phyloP scores from a whole-genome alignment of 116 monocot species.

The Dioscorea cayenensis region DNA sequence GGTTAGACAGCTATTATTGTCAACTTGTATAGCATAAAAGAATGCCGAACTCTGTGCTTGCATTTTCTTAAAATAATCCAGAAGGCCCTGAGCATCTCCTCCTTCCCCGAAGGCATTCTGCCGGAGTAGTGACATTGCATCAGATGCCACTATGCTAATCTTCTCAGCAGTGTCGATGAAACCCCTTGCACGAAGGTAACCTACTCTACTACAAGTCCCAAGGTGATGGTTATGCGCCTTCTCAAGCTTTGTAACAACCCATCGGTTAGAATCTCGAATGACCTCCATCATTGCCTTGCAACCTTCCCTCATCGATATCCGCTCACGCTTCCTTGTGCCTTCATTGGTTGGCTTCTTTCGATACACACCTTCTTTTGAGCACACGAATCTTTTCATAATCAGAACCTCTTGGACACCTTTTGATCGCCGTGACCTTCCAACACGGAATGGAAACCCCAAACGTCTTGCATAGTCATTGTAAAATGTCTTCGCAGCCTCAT shows the following conservation, averaged over 20 bases:
- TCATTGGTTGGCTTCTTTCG: conserved; percentile 69
- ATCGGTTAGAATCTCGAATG: conserved; percentile 58
- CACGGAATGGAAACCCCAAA: conserved; percentile 89
- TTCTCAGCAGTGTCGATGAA: conserved; percentile 66
- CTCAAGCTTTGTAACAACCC: conserved; percentile 96
- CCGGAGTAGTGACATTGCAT: conserved; percentile 46
- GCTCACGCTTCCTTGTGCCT: conserved; percentile 73
- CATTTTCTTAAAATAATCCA: conserved; percentile 83
- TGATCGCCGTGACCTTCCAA: conserved; percentile 88
- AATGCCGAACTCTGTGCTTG: conserved; percentile 77
- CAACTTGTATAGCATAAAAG: conserved; percentile 88
- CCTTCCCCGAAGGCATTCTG: conserved; percentile 82
- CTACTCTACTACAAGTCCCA: conserved; percentile 79
- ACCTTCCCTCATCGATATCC: conserved; percentile 92
- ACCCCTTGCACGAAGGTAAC: conserved; percentile 84
- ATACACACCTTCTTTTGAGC: conserved; percentile 91
- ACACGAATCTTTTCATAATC: conserved; percentile 97
- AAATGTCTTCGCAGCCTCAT: conserved; percentile 90
- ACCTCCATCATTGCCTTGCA: conserved; percentile 99
- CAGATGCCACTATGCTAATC: conserved; percentile 50
- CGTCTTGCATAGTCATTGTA: conserved; percentile 93
- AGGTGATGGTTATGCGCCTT: conserved; percentile 87
- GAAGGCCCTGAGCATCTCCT: conserved; percentile 73
- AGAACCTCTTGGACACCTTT: conserved; percentile 84
- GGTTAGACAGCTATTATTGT: conserved; percentile 77